phyloP scores from a whole-genome alignment of 2,329 filamentous ascomycete genomes.

The Venturia asperata region DNA sequence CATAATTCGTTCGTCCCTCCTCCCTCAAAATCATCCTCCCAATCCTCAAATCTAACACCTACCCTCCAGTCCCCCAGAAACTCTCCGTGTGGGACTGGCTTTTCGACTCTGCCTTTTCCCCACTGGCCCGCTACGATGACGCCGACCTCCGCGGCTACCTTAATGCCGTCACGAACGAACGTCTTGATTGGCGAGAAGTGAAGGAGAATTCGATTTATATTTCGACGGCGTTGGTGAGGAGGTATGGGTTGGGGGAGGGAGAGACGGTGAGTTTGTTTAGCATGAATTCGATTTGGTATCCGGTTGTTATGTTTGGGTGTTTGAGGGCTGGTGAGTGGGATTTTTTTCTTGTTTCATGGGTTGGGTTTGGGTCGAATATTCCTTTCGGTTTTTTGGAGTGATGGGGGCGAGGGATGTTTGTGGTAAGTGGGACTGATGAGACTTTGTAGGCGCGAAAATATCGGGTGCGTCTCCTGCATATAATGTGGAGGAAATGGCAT shows the following conservation, averaged over 20 bases:
- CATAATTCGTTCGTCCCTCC: constrained; percentile 7
- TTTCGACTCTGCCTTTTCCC: constrained; percentile 50
- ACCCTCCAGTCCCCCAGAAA: constrained; percentile 45
- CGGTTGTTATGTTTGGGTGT: constrained; percentile 53
- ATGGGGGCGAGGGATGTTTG: no score
- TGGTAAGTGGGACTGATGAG: background rate
- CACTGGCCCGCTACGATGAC: constrained; percentile 35
- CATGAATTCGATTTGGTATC: constrained; percentile 61
- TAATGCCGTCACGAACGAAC: constrained; percentile 53
- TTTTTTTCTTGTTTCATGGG: no score
- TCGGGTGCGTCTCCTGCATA: constrained; percentile 59
- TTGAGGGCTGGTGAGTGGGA: constrained; percentile 38
- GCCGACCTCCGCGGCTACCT: constrained; percentile 46
- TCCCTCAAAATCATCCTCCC: background rate
- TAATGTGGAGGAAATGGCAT: constrained; percentile 61
- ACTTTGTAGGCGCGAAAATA: constrained; percentile 43
- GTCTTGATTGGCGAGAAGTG: constrained; percentile 51
- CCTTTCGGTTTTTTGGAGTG: background rate
- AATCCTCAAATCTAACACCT: background rate
- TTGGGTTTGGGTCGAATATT: no score
- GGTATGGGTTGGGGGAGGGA: constrained; percentile 47
- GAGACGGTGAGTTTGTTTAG: constrained; percentile 56
- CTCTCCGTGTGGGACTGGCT: constrained; percentile 56
- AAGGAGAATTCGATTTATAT: constrained; percentile 52
- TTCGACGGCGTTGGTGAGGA: constrained; percentile 52